phyloP scores from a whole-genome alignment of 148 eudicot species.

The Rhododendron molle region DNA sequence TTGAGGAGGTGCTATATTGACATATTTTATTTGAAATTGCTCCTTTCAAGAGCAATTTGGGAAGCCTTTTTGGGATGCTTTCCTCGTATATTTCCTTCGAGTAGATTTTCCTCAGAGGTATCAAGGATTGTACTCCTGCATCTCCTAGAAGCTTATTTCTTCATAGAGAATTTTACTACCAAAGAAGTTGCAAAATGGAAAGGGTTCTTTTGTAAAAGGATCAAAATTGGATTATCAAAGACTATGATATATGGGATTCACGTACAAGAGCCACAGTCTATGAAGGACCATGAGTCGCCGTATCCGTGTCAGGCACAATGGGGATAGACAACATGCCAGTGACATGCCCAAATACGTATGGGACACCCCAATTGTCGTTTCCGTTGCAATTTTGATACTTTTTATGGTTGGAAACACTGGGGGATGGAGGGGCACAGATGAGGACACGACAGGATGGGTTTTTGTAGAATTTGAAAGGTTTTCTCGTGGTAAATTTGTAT shows the following conservation, averaged over 20 bases:
- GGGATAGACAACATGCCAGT: background rate
- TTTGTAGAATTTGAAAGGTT: background rate
- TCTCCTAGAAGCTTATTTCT: background rate
- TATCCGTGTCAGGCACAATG: background rate
- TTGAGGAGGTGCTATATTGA: background rate
- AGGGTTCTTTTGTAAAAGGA: background rate
- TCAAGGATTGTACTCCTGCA: background rate
- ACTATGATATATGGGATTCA: background rate
- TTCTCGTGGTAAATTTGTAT: background rate
- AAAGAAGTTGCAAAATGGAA: background rate
- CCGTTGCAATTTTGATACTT: no score
- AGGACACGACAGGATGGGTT: background rate
- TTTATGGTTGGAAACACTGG: background rate
- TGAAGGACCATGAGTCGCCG: background rate
- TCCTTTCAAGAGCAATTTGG: background rate
- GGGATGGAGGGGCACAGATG: background rate
- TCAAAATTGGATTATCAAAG: background rate
- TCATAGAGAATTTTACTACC: background rate
- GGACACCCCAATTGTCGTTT: background rate
- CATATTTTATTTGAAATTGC: background rate
- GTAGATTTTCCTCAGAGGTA: background rate
- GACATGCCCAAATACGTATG: background rate
- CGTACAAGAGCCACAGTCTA: background rate
- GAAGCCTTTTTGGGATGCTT: background rate
- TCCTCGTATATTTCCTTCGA: background rate